Conservation (phyloP, 768 basidiomycete species). For the Pulveroboletus sp. region DNA sequence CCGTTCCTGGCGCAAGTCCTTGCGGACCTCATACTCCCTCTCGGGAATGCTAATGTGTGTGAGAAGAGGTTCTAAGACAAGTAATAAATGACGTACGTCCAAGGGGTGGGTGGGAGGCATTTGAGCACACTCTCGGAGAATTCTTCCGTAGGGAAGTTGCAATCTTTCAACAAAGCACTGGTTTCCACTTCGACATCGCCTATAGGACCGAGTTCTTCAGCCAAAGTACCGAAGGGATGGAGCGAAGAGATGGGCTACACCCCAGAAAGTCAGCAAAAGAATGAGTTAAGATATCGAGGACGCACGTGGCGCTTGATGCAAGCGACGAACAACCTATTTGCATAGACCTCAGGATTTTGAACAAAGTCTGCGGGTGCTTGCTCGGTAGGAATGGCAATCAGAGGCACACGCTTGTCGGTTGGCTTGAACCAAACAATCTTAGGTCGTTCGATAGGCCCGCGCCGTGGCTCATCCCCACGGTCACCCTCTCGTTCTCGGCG, state of each 20-base stretch:
- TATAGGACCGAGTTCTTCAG: conserved; percentile 96
- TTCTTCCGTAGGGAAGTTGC: conserved; percentile 97
- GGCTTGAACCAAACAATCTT: conserved; percentile 99
- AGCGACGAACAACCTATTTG: conserved; percentile 89
- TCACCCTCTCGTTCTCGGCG: conserved; percentile 96
- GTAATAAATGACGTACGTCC: conserved; percentile 56
- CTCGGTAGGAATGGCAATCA: conserved; percentile 98
- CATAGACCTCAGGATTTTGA: conserved; percentile 88
- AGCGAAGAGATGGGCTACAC: conserved; percentile 86
- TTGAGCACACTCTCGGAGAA: conserved; percentile 94
- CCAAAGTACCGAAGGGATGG: conserved; percentile 97
- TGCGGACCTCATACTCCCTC: conserved; percentile 80
- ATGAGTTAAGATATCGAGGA: conserved; percentile 16
- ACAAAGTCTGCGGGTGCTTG: conserved; percentile 97
- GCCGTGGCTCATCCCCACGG: conserved; percentile 77
- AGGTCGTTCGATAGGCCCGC: conserved; percentile 78
- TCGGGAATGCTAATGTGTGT: conserved; percentile 68
- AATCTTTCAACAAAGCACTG: conserved; percentile 94
- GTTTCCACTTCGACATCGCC: conserved; percentile 99
- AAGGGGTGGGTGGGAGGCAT: conserved; percentile 93
- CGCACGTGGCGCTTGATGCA: conserved; percentile 97
- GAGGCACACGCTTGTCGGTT: conserved; percentile 96
- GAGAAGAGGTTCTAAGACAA: neutral
- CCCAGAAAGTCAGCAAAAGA: conserved; percentile 18
- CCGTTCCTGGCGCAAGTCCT: conserved; percentile 80